These are phyloP conservation scores for Primulina eburnea DNA, from an alignment of 257 asterid species.

Conservation along the genomic window DNA sequence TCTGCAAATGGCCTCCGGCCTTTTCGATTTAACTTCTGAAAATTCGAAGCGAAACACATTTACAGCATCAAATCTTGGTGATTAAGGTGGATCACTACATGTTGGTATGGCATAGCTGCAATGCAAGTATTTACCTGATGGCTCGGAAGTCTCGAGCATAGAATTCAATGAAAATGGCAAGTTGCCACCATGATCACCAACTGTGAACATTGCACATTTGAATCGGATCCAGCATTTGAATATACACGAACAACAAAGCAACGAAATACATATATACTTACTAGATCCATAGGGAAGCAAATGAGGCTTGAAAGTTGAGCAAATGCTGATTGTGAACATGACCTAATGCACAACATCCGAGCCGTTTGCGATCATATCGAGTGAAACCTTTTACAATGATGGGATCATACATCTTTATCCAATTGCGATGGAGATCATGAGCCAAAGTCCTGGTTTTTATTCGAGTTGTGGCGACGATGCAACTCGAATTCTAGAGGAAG, in stretches of 20 bases:
- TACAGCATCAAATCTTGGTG: not conserved
- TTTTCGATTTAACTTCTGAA: conserved; percentile 3
- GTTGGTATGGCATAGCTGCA: not conserved
- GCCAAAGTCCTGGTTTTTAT: not conserved
- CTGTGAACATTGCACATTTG: conserved; percentile 8
- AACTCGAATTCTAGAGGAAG: not conserved
- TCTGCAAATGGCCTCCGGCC: conserved; percentile 27
- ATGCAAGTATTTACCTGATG: conserved; percentile 10
- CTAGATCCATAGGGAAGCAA: conserved; percentile 39
- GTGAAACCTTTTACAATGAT: conserved; percentile 58
- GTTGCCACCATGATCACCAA: conserved; percentile 24
- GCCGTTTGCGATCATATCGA: conserved; percentile 44
- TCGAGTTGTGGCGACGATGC: not conserved
- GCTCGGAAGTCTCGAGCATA: conserved; percentile 16
- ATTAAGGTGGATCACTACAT: not conserved
- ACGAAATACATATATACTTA: conserved; percentile 24
- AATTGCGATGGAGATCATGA: no score
- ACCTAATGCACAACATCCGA: conserved; percentile 43
- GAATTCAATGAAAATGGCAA: conserved; percentile 26
- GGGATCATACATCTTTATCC: conserved; percentile 33
- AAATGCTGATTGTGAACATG: conserved; percentile 35
- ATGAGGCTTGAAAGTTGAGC: conserved; percentile 40
- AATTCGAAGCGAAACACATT: not conserved
- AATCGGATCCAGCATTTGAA: not conserved
- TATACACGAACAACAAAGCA: not conserved